Evolutionary conservation across 768 basidiomycete species (phyloP), one percentile per base, ranked within the genome.

Genomic region (Tylopilus sp.): DNA sequence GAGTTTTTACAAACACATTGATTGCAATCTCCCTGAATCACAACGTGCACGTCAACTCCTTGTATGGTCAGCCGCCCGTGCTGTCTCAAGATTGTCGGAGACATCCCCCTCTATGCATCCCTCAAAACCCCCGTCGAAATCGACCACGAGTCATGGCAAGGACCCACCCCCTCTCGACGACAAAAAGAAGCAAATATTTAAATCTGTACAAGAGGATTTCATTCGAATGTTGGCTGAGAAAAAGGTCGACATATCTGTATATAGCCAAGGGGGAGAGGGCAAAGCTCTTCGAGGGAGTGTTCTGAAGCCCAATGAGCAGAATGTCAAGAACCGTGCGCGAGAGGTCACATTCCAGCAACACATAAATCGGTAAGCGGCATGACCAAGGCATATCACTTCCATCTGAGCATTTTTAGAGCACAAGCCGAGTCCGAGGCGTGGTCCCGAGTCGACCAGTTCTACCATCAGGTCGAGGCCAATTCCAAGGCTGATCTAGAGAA

Each of bases 1-100:
- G 12, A 81, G 77, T 47, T 88, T 91, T 57, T 87, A 83, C 68
- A 90, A 89, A 64, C 88, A 91, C 55, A 88, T 91, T 51, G 88
- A 90, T 60, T 70, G 70, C 12, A 88, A 91, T 53, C 76, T 89
- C 6, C 87, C 88, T 2, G 86, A 89, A 55, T 69, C 83, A 1
- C 82, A 88, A 50, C 83, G 89, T 3, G 70, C 84, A 6, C 79
- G 86, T 2, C 85, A 88, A 59, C 73, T 91, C 1, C 72, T 91
- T 17, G 81, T 85, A 35, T 89, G 88, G 85, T 85, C 86, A 56
- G 74, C 88, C 0, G 77, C 83, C 7, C 83, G 88, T 5, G 82
- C 85, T 20, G 48, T 70, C 48, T 52, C 69, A 47, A 58, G 67
- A 28, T 38, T 57, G n/a, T 54, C 68, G 23, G 55, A 70, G 38